Percentiles rank a stretch among this genome's conserved stretches.
Evolutionary conservation across 495 filamentous ascomycete species (phyloP).

Genomic region (Penicillium lividum): DNA sequence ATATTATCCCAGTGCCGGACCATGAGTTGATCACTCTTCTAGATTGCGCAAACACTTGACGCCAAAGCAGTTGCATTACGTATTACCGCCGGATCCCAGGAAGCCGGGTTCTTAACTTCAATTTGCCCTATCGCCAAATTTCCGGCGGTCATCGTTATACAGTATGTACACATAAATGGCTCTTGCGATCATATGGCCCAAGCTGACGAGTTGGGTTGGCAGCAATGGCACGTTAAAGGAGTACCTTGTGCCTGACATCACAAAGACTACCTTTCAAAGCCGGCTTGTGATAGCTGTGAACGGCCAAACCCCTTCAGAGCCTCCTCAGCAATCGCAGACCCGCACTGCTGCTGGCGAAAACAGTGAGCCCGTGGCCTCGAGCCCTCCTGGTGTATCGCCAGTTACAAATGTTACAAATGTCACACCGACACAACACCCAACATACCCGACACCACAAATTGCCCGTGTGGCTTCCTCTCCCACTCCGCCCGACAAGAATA

Average conservation of each 20-base stretch:
- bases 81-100: conserved; percentile 67
- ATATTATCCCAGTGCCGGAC: not conserved
- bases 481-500: not conserved
- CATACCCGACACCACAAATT: not conserved
- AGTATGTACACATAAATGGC: conserved; percentile 45
- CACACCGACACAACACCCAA: not conserved
- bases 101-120: conserved; percentile 76
- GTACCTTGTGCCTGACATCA: conserved; percentile 60
- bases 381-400: not conserved
- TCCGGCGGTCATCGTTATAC: conserved; percentile 76
- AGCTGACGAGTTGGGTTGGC: conserved; percentile 9
- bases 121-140: conserved; percentile 74
- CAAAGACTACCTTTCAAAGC: conserved; percentile 57
- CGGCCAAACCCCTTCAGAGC: conserved; percentile 6
- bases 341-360: conserved; percentile 6
- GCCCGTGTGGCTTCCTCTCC: not conserved
- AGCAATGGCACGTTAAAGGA: conserved; percentile 64
- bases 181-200: not conserved
- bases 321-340: conserved; percentile 11
- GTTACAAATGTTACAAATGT: not conserved
- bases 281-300: conserved; percentile 47
- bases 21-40: conserved; percentile 14
- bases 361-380: not conserved
- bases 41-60: conserved; percentile 52
- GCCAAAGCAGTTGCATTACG: conserved; percentile 65